Base-by-base conservation (phyloP, 2,329 filamentous ascomycete genomes). In the Alternaria ethzedia region DNA sequence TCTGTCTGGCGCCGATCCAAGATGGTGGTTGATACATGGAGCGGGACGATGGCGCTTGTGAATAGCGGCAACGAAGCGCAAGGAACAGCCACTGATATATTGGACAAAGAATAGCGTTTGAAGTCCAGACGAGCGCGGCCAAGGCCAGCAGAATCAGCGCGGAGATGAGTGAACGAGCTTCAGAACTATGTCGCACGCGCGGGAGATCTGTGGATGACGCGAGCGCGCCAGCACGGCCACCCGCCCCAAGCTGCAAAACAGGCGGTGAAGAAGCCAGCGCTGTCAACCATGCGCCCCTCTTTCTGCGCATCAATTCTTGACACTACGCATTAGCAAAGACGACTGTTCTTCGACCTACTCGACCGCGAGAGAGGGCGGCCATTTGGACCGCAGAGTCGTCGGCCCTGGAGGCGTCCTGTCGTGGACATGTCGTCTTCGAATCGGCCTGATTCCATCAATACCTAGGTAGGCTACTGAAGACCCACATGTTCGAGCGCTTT, bases 1-100 rank as follows among this genome's bases (percentile, higher is more conserved):
- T 65, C 45, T 69, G 59, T 71, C 61, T 77, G 73, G 71, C 70
- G 74, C 69, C 74, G 71, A 74, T 71, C 66, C 70, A 70, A 66
- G 63, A 55, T 63, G 70, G 75, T 70, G 71, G 71, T 69, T 59
- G 66, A 66, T 65, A 64, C 56, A 57, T 57, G 64, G 65, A 66
- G 66, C 58, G 59, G 66, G 63, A 66, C 63, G 65, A 63, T 58
- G 64, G 59, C 50, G 45, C 57, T 57, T 60, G 41, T 46, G 50
- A 58, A 32, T 49, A 54, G 54, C 66, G 51, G 56, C 57, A 60
- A 36, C 51, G 57, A 63, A 60, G 61, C 61, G 61, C 49, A 36
- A 57, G 47, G 28, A 55, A 57, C 30, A 45, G 47, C 47, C 26
- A 58, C 59, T 32, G 49, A 23, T 26, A 30, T 25, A 17, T 13